Evolutionary conservation across 768 basidiomycete species (phyloP), one percentile per base, ranked within the genome.

Genomic region (Suillus hirtellus): DNA sequence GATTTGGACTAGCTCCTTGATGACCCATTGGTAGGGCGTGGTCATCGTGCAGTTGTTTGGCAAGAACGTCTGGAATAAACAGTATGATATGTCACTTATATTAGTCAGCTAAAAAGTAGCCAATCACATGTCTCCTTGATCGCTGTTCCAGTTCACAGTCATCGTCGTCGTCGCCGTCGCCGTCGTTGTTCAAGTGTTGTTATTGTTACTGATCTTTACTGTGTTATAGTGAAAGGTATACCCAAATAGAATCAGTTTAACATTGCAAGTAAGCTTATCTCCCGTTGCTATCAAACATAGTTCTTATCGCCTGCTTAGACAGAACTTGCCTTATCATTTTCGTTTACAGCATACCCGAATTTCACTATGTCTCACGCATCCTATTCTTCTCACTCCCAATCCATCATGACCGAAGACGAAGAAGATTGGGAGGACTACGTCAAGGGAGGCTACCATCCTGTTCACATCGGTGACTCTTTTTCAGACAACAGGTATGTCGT

Each of bases 401-500:
- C 89, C 75, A 83, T 90, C 82, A 89, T 91, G 88, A 90, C 90
- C 56, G 91, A 93, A 80, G 91, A 93, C 79, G 92, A 93, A 76
- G 94, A 96, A 77, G 94, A 95, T 72, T 91, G 90, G 84, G 93
- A 96, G 78, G 94, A 95, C 76, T 91, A 88, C 72, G 84, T 86
- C 74, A 85, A 89, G 55, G 88, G 92, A 63, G 92, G 92, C 40
- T 93, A 93, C 74, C 92, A 93, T 71, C 92, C 95, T n/a, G 93
- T 97, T 56, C 91, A 94, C 75, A 94, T 98, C 65, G 95, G 96
- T 67, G 96, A 98, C 77, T 73, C 84, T 21, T 96, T 97, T 75
- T 92, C 89, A 55, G 87, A 93, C 65, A 92, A 86, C 11, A 82
- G 97, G 44, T 99, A 99, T 74, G 75, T 85, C 66, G 91, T 98